Percentiles rank a stretch among this genome's conserved stretches.
Evolutionary conservation across 345 rosid genomes (phyloP).

Genomic region (Camelina neglecta): DNA sequence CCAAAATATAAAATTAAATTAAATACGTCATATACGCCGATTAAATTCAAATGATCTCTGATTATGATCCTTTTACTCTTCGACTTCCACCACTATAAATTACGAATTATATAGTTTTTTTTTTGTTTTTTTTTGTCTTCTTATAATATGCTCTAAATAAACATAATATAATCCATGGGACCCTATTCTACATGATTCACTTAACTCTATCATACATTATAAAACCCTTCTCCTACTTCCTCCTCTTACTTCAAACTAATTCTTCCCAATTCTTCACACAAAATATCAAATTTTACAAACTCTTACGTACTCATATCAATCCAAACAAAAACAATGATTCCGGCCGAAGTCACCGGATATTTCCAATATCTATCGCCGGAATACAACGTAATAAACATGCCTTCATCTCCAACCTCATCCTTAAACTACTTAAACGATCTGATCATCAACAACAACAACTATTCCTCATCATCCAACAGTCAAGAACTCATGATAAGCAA

Average conservation of each 20-base stretch:
- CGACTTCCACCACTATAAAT: not conserved
- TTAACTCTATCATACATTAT: constrained; percentile 26
- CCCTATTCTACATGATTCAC: constrained; percentile 28
- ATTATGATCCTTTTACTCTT: not conserved
- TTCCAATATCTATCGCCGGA: constrained; percentile 35
- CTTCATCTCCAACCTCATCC: constrained; percentile 40
- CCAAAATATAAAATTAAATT: too few relatives aligned
- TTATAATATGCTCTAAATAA: not conserved
- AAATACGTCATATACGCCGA: not conserved
- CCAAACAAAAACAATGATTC: constrained; percentile 32
- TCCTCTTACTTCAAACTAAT: constrained; percentile 29
- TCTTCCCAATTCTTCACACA: constrained; percentile 12
- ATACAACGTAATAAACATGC: constrained; percentile 24
- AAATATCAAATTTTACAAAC: not conserved
- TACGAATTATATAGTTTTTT: not conserved
- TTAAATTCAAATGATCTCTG: not conserved
- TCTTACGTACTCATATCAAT: not conserved
- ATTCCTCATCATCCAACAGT: constrained; percentile 41
- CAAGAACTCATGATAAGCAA: constrained; percentile 55
- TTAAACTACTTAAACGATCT: constrained; percentile 42
- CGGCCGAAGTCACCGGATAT: constrained; percentile 39
- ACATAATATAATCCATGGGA: constrained; percentile 2
- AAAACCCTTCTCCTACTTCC: constrained; percentile 36
- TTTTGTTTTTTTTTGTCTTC: not conserved
- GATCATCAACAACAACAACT: constrained; percentile 33